phyloP scores from a whole-genome alignment of 2,329 filamentous ascomycete species.

The Aspergillus aculeatinus region DNA sequence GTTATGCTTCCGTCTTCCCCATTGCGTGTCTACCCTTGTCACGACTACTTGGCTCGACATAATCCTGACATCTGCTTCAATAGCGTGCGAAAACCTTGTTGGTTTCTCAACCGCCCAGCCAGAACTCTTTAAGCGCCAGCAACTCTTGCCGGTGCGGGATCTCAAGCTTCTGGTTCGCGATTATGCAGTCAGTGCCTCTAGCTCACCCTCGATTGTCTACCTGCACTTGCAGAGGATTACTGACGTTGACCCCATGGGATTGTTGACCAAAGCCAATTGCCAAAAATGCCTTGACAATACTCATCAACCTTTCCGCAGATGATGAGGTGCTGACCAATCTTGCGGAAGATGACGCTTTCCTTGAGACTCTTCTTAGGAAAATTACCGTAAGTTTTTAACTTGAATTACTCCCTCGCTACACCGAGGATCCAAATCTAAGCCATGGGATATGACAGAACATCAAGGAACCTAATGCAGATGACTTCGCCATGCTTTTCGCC shows the following conservation, averaged over 20 bases:
- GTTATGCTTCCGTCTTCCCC: background rate
- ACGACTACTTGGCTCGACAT: background rate
- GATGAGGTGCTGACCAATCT: slow-evolving; percentile 70
- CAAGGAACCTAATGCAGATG: slow-evolving; percentile 77
- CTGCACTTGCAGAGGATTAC: background rate
- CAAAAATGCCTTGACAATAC: slow-evolving; percentile 77
- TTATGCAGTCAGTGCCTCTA: slow-evolving; percentile 62
- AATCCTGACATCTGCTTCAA: slow-evolving; percentile 3
- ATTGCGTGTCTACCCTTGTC: background rate
- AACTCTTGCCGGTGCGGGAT: slow-evolving; percentile 77
- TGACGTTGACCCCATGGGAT: slow-evolving; percentile 10
- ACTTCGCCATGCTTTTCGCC: slow-evolving; percentile 86
- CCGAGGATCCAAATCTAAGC: slow-evolving; percentile 9
- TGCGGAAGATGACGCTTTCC: slow-evolving; percentile 74
- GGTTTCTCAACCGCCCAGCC: slow-evolving; percentile 77
- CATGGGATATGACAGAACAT: slow-evolving; percentile 26
- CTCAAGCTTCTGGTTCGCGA: slow-evolving; percentile 85
- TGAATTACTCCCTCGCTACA: background rate
- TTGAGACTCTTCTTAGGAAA: slow-evolving; percentile 69
- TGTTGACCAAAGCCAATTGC: slow-evolving; percentile 67
- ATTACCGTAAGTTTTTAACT: slow-evolving; percentile 67
- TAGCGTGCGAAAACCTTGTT: slow-evolving; percentile 81
- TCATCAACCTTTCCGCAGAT: slow-evolving; percentile 85
- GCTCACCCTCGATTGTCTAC: background rate
- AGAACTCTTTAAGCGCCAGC: slow-evolving; percentile 77